Evolutionary conservation across 768 basidiomycete genomes (phyloP), one percentile per base, ranked within the genome.

Genomic region (Cystofilobasidium capitatum): DNA sequence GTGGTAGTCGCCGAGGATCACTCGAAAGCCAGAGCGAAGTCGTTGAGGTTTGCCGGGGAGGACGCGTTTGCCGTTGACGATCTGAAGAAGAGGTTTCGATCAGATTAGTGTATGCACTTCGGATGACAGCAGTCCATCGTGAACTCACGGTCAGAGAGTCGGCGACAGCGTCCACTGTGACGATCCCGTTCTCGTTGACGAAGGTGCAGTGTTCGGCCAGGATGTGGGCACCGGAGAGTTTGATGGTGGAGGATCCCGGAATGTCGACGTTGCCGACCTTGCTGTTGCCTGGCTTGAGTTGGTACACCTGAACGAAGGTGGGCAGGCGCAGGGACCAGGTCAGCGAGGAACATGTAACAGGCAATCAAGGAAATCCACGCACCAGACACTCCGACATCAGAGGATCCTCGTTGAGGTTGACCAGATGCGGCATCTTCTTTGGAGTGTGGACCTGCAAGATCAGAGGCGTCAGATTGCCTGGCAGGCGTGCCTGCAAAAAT

Each of bases 1-100:
- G 79, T 99, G 96, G 71, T 91, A 86, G 72, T 97, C 93, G 63
- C 94, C 94, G 60, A 99, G 83, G 76, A 99, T 99, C 74, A 99
- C 89, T 36, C 96, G 89, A 77, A 87, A 98, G 40, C 96, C 96
- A 63, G 93, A 92, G 42, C 87, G 85, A 55, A 99, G 83, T 79
- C 89, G 91, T 76, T 88, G 84, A 16, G 86, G 82, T 88, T 81
- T 70, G 70, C 83, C 85, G 2, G 89, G 82, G 6, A 83, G 73
- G 20, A 94, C 82, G 76, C 91, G 86, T 75, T 91, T 89, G 42
- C 94, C 96, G 76, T 99, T 99, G 73, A 99, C 78, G 80, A 94
- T 91, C 89, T 92, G 70, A n/a, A 13, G 45, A 22, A 16, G 24
- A 7, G 7, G 9, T 49, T 8, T 8, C 22, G 8, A 24, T 49